Percentiles rank a stretch among this genome's conserved stretches.
phyloP scores from a whole-genome alignment of 1,284 basidiomycete species.

The Apiotrichum gracile region DNA sequence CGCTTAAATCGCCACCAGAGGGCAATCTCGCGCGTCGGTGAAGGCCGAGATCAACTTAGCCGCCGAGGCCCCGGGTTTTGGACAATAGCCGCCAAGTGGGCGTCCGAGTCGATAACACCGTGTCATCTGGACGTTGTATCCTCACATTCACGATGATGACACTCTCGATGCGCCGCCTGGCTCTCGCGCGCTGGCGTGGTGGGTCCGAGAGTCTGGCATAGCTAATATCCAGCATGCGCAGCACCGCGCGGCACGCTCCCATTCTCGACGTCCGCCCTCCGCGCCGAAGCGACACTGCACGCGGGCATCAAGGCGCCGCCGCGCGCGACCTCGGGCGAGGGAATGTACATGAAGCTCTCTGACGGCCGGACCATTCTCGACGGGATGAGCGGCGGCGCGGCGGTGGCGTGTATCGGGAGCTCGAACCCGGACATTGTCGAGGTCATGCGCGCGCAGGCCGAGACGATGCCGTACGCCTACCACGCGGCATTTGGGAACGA shows the following conservation, averaged over 20 bases:
- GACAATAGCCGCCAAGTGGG: too few species aligned
- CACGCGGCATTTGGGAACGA: constrained; percentile 19
- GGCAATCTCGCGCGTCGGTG: too few species aligned
- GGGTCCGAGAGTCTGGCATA: not conserved
- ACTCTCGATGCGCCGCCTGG: too few species aligned
- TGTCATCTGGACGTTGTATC: too few species aligned
- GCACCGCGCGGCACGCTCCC: not conserved
- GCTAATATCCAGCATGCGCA: too few species aligned
- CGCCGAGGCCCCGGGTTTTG: too few species aligned
- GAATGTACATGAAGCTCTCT: constrained; percentile 8
- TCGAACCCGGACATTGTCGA: constrained; percentile 55
- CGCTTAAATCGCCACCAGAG: too few species aligned
- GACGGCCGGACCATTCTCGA: constrained; percentile 26
- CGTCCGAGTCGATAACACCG: too few species aligned
- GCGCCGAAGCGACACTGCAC: constrained; percentile 3
- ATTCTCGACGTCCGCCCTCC: not conserved
- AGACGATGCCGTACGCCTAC: constrained; percentile 27
- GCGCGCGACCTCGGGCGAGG: not conserved
- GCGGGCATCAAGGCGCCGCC: constrained; percentile 1
- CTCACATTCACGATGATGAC: too few species aligned
- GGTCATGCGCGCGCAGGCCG: constrained; percentile 22
- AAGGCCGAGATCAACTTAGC: too few species aligned
- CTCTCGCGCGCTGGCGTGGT: not conserved
- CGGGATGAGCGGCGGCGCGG: constrained; percentile 60
- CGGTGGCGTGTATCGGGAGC: constrained; percentile 71